Base-by-base conservation (phyloP, 2,329 filamentous ascomycete species). In the Coniella vitis region DNA sequence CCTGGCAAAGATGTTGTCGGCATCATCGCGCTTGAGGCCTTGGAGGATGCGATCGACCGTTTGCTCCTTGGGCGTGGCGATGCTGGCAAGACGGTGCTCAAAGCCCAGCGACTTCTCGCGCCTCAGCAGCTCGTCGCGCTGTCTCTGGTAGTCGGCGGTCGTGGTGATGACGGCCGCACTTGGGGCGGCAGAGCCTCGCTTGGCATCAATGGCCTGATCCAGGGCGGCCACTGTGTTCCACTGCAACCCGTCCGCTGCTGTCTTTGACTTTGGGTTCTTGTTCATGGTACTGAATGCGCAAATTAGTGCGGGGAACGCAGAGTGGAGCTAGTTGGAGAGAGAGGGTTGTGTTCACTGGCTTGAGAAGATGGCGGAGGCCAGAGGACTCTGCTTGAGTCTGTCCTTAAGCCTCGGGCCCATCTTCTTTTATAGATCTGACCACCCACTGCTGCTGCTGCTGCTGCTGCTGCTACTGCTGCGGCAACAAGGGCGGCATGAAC, bases 1-100 rank as follows among this genome's bases (percentile, higher is more conserved):
- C 7, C 36, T 42, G 9, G 54, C 60, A 54, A 71, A 77, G 35
- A 75, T 49, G 2, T 50, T 34, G 9, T 54, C 43, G 21, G 63
- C 53, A 52, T 78, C 74, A 7, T 56, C 38, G 12, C 48, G 38
- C 49, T 63, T 68, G 38, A 76, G 56, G 1, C 21, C 29, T 29
- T 65, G 63, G n/a, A 78, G 49, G 37, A 75, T 67, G 19, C 43
- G 34, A 51, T 75, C 63, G 20, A 66, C 73, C 4, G 54, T 47
- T 3, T 42, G 45, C 57, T 77, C 72, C 7, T 62, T 55, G 0
- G 55, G 8, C 3, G 64, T 62, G 3, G 69, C 66, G 5, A 56
- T 48, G 4, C 38, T 35, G 19, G 60, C 61, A 54, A 67, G 70
- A 5, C 45, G 49, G 45, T 64, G 60, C 52, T 74, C 72, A 56